A percentile compares a stretch with the other conserved stretches of the same genome.
These are phyloP conservation scores for Entonaema liquescens DNA, from an alignment of 495 filamentous ascomycete species.

Conservation along the genomic window DNA sequence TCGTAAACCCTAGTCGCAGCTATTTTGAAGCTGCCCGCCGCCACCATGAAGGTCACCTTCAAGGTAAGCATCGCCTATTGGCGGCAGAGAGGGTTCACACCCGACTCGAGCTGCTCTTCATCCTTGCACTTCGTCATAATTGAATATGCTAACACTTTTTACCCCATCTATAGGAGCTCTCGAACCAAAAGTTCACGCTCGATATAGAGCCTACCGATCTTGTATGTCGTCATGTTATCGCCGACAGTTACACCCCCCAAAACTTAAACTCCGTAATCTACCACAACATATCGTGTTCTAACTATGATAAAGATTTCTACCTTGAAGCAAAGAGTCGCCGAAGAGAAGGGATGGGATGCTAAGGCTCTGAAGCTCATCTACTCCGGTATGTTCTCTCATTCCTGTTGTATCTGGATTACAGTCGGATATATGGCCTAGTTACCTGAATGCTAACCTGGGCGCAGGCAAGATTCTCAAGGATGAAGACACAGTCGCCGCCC, in stretches of 20 bases:
- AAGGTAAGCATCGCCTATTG: slow-evolving; percentile 50
- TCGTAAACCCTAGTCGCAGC: slow-evolving; percentile 31
- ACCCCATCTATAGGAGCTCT: slow-evolving; percentile 74
- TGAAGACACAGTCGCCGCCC: slow-evolving; percentile 92
- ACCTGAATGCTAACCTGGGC: slow-evolving; percentile 23
- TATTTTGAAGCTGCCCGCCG: slow-evolving; percentile 48
- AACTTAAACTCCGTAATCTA: slow-evolving; percentile 10
- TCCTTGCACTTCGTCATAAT: neutral
- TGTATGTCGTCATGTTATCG: slow-evolving; percentile 64
- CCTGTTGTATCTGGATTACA: neutral
- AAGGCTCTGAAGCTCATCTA: slow-evolving; percentile 94
- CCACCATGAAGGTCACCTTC: slow-evolving; percentile 62
- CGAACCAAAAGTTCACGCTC: slow-evolving; percentile 96
- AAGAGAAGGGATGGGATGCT: slow-evolving; percentile 91
- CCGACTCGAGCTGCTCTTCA: slow-evolving; percentile 8
- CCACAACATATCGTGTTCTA: slow-evolving; percentile 49
- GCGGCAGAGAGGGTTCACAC: neutral
- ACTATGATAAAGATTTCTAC: slow-evolving; percentile 71
- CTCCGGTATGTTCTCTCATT: slow-evolving; percentile 71
- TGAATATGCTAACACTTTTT: slow-evolving; percentile 45
- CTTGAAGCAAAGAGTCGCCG: slow-evolving; percentile 87
- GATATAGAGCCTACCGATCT: slow-evolving; percentile 93
- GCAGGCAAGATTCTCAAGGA: slow-evolving; percentile 97
- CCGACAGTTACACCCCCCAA: slow-evolving; percentile 21
- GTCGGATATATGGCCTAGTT: neutral